Evolutionary conservation across 2,329 filamentous ascomycete species (phyloP), one percentile per base, ranked within the genome.

Genomic region (Samsoniella hepiali): DNA sequence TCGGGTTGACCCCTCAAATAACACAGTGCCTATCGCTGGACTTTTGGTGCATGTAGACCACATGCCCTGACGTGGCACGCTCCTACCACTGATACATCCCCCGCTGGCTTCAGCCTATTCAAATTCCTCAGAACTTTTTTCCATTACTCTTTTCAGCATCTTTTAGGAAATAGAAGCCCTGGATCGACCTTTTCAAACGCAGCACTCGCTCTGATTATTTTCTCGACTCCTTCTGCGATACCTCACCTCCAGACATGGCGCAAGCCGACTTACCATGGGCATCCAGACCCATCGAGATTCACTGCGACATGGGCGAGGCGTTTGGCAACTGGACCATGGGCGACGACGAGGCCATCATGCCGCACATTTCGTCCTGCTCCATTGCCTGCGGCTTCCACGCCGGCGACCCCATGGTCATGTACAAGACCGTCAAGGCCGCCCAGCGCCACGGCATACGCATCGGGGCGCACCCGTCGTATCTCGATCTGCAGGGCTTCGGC

Each of bases 351-450:
- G 57, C 57, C 34, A 59, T 59, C 34, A 59, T 59, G 57, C 45
- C 57, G 36, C 57, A 59, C 57, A 51, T 59, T 15, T 40, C 29
- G 15, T 59, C 45, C 17, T 59, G 57, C 47, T 59, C 57, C 32
- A 59, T 59, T 34, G 64, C 64, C 10, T 65, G 64, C 57, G 64
- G 64, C 31, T 65, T 65, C 44, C 64, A 65, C 29, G 61, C 59
- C 17, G 64, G 64, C 29, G 64, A 65, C 55, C 64, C 61, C 7
- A 54, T 56, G 38, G 61, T 65, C 54, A 65, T 65, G 56, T 49
- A 60, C 32, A 56, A 63, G 11, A 65, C 64, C 2, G 42, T 65
- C 32, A 31, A 31, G 13, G 34, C 34, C 15, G 64, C 64, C 36
- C 34, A 61, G 55, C n/a, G 40, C 15, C 60, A 65, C 51, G 38